These are phyloP conservation scores for Nevesoporus exiguus DNA, from an alignment of 768 basidiomycete species.

Conservation along the genomic window DNA sequence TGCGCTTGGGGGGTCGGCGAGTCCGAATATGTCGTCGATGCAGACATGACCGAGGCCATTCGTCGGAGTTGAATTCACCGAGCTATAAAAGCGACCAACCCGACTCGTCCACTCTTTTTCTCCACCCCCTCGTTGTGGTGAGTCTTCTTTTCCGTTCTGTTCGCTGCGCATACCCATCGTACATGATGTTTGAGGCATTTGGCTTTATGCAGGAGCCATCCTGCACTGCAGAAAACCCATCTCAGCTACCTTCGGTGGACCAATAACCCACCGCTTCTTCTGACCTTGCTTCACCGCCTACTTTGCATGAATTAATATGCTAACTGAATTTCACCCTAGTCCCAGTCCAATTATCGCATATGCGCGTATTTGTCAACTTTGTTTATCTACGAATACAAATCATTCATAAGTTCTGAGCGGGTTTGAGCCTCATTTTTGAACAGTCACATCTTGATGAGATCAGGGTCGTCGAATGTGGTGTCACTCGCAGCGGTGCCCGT, in stretches of 20 bases:
- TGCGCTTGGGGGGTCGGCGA: conserved; percentile 32
- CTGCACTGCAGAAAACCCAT: conserved; percentile 79
- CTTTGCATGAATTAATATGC: not conserved
- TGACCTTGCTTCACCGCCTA: conserved; percentile 28
- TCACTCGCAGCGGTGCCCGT: conserved; percentile 35
- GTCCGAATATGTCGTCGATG: conserved; percentile 29
- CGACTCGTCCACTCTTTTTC: not conserved
- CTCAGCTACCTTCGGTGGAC: conserved; percentile 88
- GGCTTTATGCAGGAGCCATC: conserved; percentile 71
- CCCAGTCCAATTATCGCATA: not conserved
- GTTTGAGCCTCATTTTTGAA: not conserved
- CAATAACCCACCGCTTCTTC: conserved; percentile 43
- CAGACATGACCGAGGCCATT: conserved; percentile 29
- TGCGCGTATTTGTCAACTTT: not conserved
- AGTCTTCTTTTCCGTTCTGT: conserved; percentile 25
- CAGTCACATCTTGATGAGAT: conserved; percentile 34
- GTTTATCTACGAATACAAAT: not conserved
- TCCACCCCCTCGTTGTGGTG: conserved; percentile 18
- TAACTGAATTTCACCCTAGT: conserved; percentile 28
- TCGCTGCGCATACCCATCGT: conserved; percentile 30
- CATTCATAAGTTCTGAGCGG: no score
- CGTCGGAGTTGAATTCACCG: conserved; percentile 29
- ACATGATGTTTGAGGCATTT: conserved; percentile 92
- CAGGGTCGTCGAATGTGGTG: conserved; percentile 40
- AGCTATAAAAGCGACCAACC: conserved; percentile 19